These are phyloP conservation scores for Penicillium diatomitis DNA, from an alignment of 495 filamentous ascomycete genomes.

Conservation along the genomic window DNA sequence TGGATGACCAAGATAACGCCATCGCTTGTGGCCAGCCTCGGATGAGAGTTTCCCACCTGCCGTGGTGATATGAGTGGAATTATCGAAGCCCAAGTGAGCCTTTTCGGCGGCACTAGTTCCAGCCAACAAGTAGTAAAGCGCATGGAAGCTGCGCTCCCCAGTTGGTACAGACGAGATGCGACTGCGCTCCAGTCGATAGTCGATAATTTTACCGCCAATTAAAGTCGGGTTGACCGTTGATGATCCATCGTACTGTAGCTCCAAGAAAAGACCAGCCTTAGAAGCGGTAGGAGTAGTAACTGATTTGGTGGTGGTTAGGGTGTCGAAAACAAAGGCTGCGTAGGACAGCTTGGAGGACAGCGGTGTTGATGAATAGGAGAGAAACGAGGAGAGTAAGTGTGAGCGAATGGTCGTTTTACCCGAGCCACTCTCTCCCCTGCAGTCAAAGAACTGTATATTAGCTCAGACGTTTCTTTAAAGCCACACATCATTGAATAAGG, in stretches of 20 bases:
- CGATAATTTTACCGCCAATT: constrained; percentile 88
- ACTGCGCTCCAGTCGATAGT: constrained; percentile 85
- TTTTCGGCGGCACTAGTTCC: constrained; percentile 90
- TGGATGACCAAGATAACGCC: constrained; percentile 93
- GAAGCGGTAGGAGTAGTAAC: constrained; percentile 90
- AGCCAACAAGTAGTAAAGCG: constrained; percentile 88
- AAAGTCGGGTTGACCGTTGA: constrained; percentile 71
- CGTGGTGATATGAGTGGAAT: constrained; percentile 31
- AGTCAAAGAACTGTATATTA: constrained; percentile 4
- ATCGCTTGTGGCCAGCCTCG: constrained; percentile 60
- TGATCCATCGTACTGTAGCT: constrained; percentile 89
- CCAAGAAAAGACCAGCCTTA: constrained; percentile 88
- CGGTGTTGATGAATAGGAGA: constrained; percentile 83
- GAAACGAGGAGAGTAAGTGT: constrained; percentile 72
- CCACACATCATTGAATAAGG: too few species aligned
- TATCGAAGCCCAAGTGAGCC: constrained; percentile 75
- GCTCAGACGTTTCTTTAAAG: neutral
- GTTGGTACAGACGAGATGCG: constrained; percentile 85
- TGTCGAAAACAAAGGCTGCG: constrained; percentile 89
- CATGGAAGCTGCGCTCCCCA: constrained; percentile 92
- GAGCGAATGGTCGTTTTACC: constrained; percentile 92
- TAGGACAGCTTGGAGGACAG: constrained; percentile 87
- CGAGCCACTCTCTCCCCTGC: constrained; percentile 85
- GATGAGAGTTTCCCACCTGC: constrained; percentile 39
- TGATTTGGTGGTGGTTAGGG: constrained; percentile 95